Conservation (phyloP, 257 asterid species). For the Leptodermis oblonga region DNA sequence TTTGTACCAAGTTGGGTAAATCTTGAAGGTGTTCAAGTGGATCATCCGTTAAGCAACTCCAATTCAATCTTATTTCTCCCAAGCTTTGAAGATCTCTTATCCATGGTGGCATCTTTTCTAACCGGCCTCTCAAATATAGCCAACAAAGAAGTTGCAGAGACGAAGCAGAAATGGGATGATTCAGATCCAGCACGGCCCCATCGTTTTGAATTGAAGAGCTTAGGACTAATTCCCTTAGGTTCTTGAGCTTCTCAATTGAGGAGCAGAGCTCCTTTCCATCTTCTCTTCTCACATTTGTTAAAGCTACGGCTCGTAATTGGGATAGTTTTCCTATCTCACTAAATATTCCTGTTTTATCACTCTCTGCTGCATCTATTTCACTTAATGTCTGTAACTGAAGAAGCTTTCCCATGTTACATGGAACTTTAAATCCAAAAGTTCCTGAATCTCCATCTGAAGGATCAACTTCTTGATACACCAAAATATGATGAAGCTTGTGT, state of each 20-base stretch:
- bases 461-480: not conserved
- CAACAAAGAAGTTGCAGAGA: not conserved
- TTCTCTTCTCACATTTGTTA: constrained; percentile 20
- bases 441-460: not conserved
- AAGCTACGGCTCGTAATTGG: constrained; percentile 11
- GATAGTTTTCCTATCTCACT: constrained; percentile 19
- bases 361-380: not conserved
- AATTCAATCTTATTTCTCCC: not conserved
- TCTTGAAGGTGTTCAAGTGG: constrained; percentile 26
- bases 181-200: constrained; percentile 15
- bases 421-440: constrained; percentile 6
- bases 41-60: constrained; percentile 11
- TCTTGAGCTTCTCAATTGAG: constrained; percentile 21
- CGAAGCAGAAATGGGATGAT: not conserved
- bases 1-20: constrained; percentile 23
- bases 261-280: constrained; percentile 22
- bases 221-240: constrained; percentile 3
- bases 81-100: constrained; percentile 19
- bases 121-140: not conserved
- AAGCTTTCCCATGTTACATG: constrained; percentile 11
- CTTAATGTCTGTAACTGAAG: constrained; percentile 1
- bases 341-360: not conserved
- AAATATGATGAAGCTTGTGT: constrained; percentile 10
- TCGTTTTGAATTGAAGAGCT: not conserved
- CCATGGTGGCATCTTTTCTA: constrained; percentile 31